Evolutionary conservation across 768 basidiomycete genomes (phyloP).

Genomic region (Termitomyces sp.): DNA sequence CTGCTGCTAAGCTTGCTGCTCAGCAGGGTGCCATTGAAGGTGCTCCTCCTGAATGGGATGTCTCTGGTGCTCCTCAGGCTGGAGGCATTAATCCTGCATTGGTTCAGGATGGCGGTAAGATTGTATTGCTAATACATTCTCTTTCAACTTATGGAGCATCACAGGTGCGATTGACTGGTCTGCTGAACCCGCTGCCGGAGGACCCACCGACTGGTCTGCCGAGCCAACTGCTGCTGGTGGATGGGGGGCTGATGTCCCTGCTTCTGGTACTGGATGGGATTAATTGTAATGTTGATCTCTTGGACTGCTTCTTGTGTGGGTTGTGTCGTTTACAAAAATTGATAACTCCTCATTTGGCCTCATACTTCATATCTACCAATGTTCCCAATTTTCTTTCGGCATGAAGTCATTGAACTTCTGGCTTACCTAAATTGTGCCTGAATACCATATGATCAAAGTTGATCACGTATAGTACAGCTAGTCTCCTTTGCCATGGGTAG

Average conservation of each 20-base stretch:
- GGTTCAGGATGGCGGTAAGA: conserved; percentile 52
- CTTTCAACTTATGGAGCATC: conserved; percentile 2
- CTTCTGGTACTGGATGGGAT: conserved; percentile 33
- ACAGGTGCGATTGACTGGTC: conserved; percentile 80
- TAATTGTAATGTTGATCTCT: conserved; percentile 23
- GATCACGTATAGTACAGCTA: conserved; percentile 31
- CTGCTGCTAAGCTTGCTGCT: conserved; percentile 74
- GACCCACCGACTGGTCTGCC: conserved; percentile 78
- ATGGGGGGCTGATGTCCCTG: conserved; percentile 36
- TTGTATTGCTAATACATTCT: conserved; percentile 13
- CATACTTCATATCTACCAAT: neutral
- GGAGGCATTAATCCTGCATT: conserved; percentile 76
- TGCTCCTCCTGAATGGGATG: conserved; percentile 72
- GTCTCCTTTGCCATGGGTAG: conserved; percentile 42
- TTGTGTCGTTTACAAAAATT: conserved; percentile 12
- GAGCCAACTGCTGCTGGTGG: conserved; percentile 53
- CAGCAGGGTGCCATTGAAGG: conserved; percentile 36
- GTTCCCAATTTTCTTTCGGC: neutral
- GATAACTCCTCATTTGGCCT: conserved; percentile 3
- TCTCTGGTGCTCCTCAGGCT: conserved; percentile 56
- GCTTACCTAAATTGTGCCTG: conserved; percentile 1
- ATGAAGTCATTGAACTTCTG: neutral
- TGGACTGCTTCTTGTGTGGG: conserved; percentile 7
- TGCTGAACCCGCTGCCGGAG: conserved; percentile 51
- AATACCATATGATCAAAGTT: neutral